A percentile compares a stretch with the other conserved stretches of the same genome.
Evolutionary conservation across 2,329 filamentous ascomycete species (phyloP).

Genomic region (Elsinoe fawcettii): DNA sequence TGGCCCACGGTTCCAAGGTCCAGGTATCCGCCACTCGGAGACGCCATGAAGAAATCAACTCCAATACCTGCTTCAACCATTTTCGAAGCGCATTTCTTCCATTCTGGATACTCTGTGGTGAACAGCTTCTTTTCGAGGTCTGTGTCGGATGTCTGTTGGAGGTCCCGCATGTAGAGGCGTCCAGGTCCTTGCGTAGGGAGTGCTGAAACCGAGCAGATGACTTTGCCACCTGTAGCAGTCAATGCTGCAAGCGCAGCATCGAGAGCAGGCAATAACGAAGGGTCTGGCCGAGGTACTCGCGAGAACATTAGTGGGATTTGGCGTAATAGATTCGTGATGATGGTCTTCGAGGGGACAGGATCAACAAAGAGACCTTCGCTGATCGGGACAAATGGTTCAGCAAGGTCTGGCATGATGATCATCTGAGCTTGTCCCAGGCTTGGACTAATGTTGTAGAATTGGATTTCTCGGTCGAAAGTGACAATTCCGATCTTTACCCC

Average conservation of each 20-base stretch:
- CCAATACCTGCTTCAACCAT: slow-evolving; percentile 83
- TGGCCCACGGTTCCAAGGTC: slow-evolving; percentile 77
- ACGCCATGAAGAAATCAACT: slow-evolving; percentile 88
- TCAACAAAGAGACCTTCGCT: slow-evolving; percentile 92
- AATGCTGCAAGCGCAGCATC: slow-evolving; percentile 79
- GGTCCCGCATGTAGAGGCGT: slow-evolving; percentile 75
- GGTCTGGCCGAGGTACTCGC: slow-evolving; percentile 80
- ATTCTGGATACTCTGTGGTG: slow-evolving; percentile 79
- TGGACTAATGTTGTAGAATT: slow-evolving; percentile 91
- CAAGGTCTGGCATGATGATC: slow-evolving; percentile 96
- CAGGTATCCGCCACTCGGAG: slow-evolving; percentile 81
- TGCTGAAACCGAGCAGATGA: slow-evolving; percentile 78
- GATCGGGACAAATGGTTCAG: slow-evolving; percentile 90
- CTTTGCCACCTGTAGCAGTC: slow-evolving; percentile 81
- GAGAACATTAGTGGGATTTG: slow-evolving; percentile 81
- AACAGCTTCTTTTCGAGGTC: slow-evolving; percentile 90
- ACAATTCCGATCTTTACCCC: slow-evolving; percentile 89
- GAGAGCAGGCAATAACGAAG: slow-evolving; percentile 74
- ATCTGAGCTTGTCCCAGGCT: slow-evolving; percentile 83
- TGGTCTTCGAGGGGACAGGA: slow-evolving; percentile 76
- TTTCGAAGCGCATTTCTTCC: slow-evolving; percentile 77
- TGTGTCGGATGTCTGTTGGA: slow-evolving; percentile 79
- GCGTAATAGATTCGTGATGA: slow-evolving; percentile 80
- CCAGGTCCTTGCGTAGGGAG: slow-evolving; percentile 89
- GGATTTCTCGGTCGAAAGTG: slow-evolving; percentile 92